Conservation (phyloP, 2,329 filamentous ascomycete genomes). For the Diaporthe helianthi region DNA sequence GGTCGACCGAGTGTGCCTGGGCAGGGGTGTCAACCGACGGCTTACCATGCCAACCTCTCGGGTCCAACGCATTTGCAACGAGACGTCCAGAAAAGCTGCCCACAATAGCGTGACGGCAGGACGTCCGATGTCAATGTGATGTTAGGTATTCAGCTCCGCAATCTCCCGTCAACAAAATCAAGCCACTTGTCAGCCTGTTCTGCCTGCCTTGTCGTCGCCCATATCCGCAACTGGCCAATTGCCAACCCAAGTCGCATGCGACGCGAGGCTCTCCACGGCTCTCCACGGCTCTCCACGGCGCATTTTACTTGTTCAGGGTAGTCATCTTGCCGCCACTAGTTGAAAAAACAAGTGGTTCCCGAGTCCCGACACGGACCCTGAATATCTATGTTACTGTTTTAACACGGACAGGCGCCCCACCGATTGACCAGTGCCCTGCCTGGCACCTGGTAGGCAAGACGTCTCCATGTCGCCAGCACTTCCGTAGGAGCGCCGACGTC, state of each 20-base stretch:
- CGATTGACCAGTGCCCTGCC: neutral
- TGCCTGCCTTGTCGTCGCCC: too few relatives aligned
- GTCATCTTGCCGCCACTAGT: constrained; percentile 21
- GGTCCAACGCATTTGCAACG: constrained; percentile 25
- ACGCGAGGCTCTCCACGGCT: constrained; percentile 9
- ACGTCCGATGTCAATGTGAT: too few relatives aligned
- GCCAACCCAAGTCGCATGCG: neutral
- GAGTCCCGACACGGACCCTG: constrained; percentile 11
- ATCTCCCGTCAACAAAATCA: too few relatives aligned
- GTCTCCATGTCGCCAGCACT: neutral
- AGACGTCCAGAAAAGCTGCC: neutral
- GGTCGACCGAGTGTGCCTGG: constrained; percentile 19
- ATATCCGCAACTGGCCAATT: neutral
- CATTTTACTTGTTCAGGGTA: constrained; percentile 18
- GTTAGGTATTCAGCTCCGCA: neutral
- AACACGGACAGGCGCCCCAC: constrained; percentile 14
- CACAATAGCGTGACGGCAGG: neutral
- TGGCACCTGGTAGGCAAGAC: neutral
- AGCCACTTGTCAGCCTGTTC: neutral
- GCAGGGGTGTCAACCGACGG: neutral
- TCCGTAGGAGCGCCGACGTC: neutral
- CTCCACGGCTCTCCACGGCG: constrained; percentile 14
- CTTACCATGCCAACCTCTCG: constrained; percentile 28
- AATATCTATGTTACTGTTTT: too few relatives aligned
- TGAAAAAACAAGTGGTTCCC: constrained; percentile 14